These are phyloP conservation scores for Didymella pinodella DNA, from an alignment of 2,329 filamentous ascomycete species.

Conservation along the genomic window DNA sequence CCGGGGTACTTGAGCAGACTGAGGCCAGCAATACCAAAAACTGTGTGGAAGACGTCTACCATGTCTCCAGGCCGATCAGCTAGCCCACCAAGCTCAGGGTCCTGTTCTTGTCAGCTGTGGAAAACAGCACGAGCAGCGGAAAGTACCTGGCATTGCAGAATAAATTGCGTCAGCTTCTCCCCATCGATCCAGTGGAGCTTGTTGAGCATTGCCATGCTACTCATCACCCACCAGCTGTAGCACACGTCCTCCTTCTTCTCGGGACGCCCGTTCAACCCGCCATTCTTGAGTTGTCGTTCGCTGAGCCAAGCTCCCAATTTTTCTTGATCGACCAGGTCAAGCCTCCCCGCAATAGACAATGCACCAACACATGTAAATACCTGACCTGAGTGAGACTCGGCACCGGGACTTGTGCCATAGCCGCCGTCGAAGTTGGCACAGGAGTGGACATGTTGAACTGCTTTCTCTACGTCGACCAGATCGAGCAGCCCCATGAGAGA, in stretches of 20 bases:
- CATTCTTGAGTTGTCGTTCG: slow-evolving; percentile 85
- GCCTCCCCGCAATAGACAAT: slow-evolving; percentile 79
- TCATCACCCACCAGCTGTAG: slow-evolving; percentile 99
- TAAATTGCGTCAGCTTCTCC: slow-evolving; percentile 79
- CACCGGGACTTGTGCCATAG: slow-evolving; percentile 87
- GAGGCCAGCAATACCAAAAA: slow-evolving; percentile 86
- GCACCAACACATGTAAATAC: slow-evolving; percentile 94
- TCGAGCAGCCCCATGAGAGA: slow-evolving; percentile 80
- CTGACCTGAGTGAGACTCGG: slow-evolving; percentile 93
- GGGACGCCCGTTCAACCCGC: slow-evolving; percentile 90
- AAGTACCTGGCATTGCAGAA: slow-evolving; percentile 78
- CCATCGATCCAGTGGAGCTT: slow-evolving; percentile 93
- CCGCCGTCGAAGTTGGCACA: slow-evolving; percentile 96
- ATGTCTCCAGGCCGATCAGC: slow-evolving; percentile 91
- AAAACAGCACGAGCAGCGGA: neutral
- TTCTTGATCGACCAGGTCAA: slow-evolving; percentile 84
- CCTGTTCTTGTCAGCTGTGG: slow-evolving; percentile 54
- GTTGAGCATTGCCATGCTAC: slow-evolving; percentile 87
- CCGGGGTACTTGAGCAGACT: slow-evolving; percentile 82
- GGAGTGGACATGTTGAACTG: slow-evolving; percentile 77
- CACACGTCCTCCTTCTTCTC: slow-evolving; percentile 97
- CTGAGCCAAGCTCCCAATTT: slow-evolving; percentile 89
- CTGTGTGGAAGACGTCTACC: slow-evolving; percentile 97
- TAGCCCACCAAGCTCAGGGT: slow-evolving; percentile 82
- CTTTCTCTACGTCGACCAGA: slow-evolving; percentile 79